phyloP scores from a whole-genome alignment of 345 rosid genomes.

The Rhodamnia rubescens region DNA sequence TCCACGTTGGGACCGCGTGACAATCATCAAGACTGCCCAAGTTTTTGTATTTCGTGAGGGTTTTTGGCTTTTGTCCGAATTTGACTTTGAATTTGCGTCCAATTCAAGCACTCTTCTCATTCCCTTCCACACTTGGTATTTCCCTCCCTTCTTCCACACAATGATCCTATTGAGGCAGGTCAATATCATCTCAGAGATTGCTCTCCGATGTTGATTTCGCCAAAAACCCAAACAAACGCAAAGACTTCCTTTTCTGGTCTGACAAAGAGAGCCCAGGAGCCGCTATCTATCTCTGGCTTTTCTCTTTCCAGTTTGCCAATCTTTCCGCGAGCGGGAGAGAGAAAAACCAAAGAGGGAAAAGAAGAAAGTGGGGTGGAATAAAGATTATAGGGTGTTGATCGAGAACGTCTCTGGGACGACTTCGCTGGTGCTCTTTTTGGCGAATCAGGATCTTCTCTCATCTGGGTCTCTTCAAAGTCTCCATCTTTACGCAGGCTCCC shows the following conservation, averaged over 20 bases:
- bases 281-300: slow-evolving; percentile 10
- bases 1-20: background rate
- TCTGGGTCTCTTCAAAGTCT: slow-evolving; percentile 25
- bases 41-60: background rate
- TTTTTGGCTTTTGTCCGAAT: background rate
- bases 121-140: background rate
- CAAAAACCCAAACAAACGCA: background rate
- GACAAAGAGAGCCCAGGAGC: background rate
- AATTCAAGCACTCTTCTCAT: background rate
- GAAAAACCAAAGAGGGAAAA: background rate
- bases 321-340: background rate
- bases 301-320: slow-evolving; percentile 6
- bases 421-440: slow-evolving; percentile 9
- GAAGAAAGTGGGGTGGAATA: background rate
- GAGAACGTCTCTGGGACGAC: background rate
- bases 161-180: background rate
- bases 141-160: background rate
- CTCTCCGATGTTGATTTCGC: background rate
- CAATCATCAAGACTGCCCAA: background rate
- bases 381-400: background rate
- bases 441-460: slow-evolving; percentile 46
- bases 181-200: background rate
- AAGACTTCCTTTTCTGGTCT: background rate
- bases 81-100: background rate
- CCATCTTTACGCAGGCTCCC: slow-evolving; percentile 7